Conservation (phyloP, 2,329 filamentous ascomycete genomes). For the Botrytis tulipae region DNA sequence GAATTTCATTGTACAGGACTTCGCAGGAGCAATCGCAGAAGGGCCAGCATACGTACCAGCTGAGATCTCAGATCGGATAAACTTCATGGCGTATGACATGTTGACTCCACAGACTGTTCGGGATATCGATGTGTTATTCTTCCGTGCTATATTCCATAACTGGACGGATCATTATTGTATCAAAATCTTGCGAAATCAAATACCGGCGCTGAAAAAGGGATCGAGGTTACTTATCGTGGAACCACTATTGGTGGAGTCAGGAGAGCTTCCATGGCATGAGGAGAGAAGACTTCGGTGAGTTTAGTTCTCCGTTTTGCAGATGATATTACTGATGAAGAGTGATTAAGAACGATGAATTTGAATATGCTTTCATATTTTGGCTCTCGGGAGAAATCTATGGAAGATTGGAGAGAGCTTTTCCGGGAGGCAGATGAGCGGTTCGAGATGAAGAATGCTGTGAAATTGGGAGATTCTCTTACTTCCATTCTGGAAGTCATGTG, state of each 20-base stretch:
- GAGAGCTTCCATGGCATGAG: background rate
- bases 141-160: conserved; percentile 15
- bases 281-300: conserved; percentile 13
- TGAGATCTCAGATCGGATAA: background rate
- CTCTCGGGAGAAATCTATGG: conserved; percentile 10
- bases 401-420: conserved; percentile 11
- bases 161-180: conserved; percentile 18
- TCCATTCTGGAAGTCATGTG: background rate
- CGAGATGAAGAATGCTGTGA: background rate
- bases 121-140: conserved; percentile 4
- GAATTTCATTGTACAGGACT: conserved; percentile 57
- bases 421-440: conserved; percentile 8
- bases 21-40: conserved; percentile 44
- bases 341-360: conserved; percentile 8
- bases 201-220: conserved; percentile 14
- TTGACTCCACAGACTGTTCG: background rate
- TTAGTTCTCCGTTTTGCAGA: background rate
- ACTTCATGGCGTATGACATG: conserved; percentile 18
- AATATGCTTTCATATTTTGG: conserved; percentile 17
- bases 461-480: background rate
- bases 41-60: background rate
- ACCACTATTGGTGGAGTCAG: conserved; percentile 1
- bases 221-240: conserved; percentile 9
- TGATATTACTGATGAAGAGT: background rate
- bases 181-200: conserved; percentile 11